phyloP scores from a whole-genome alignment of 2,329 filamentous ascomycete species.

The Arthrobotrys iridis region DNA sequence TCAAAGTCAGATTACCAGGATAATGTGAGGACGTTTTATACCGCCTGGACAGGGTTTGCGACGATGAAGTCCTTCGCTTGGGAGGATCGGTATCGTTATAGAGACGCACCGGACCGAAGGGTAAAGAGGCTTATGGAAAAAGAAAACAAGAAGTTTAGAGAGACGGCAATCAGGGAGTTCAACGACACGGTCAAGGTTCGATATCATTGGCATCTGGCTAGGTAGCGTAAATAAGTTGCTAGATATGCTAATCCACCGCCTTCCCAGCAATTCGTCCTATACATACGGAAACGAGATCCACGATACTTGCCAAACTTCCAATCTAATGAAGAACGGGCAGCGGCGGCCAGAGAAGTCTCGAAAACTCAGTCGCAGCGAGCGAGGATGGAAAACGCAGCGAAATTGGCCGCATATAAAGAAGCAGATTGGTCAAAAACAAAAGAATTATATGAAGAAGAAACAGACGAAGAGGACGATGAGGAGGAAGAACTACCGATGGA shows the following conservation, averaged over 20 bases:
- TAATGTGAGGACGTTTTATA: constrained; percentile 82
- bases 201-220: not conserved
- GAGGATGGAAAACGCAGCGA: constrained; percentile 81
- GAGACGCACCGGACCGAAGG: constrained; percentile 86
- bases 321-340: constrained; percentile 81
- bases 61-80: constrained; percentile 88
- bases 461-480: constrained; percentile 64
- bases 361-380: constrained; percentile 85
- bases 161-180: constrained; percentile 85
- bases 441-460: constrained; percentile 61
- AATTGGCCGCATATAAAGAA: constrained; percentile 60
- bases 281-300: constrained; percentile 90
- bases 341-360: constrained; percentile 78
- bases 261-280: constrained; percentile 77
- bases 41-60: constrained; percentile 79
- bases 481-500: constrained; percentile 68
- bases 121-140: constrained; percentile 90
- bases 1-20: constrained; percentile 79
- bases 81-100: constrained; percentile 84
- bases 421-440: constrained; percentile 62
- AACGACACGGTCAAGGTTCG: constrained; percentile 82
- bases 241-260: not conserved
- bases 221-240: no score
- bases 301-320: constrained; percentile 81
- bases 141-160: constrained; percentile 85